phyloP scores from a whole-genome alignment of 208 protist genomes.

The Trypanosoma lewisi region DNA sequence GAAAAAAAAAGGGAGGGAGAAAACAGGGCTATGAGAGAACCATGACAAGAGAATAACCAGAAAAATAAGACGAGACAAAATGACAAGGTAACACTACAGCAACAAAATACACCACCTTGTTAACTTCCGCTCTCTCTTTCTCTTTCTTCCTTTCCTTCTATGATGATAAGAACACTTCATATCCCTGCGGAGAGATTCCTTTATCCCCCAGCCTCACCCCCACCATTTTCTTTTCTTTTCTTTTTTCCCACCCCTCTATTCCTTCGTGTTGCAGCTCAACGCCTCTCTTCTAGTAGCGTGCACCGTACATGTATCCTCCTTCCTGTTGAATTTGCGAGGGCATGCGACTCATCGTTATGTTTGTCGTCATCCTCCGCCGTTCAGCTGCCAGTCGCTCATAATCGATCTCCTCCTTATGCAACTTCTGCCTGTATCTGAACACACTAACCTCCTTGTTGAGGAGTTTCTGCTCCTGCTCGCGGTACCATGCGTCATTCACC shows the following conservation, averaged over 20 bases:
- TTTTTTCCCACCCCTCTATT: background rate
- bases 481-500: constrained; percentile 42
- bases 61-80: background rate
- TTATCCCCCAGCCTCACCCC: no score
- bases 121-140: background rate
- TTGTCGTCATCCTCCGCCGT: constrained; percentile 34
- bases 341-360: constrained; percentile 26
- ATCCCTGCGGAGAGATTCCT: no score
- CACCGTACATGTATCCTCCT: constrained; percentile 10
- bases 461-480: constrained; percentile 64
- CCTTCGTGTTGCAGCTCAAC: no score
- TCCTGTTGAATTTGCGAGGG: constrained; percentile 21
- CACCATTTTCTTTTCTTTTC: background rate
- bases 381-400: constrained; percentile 73
- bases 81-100: background rate
- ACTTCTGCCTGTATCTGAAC: constrained; percentile 66
- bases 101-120: background rate
- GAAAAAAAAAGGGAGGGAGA: no score
- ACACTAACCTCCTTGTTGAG: constrained; percentile 81
- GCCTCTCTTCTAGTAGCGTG: no score
- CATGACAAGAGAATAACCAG: no score
- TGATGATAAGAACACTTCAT: no score
- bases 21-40: no score
- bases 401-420: constrained; percentile 62
- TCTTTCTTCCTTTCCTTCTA: no score